Evolutionary conservation across 2,329 filamentous ascomycete species (phyloP), one percentile per base, ranked within the genome.

Genomic region (Pyricularia pennisetigena): DNA sequence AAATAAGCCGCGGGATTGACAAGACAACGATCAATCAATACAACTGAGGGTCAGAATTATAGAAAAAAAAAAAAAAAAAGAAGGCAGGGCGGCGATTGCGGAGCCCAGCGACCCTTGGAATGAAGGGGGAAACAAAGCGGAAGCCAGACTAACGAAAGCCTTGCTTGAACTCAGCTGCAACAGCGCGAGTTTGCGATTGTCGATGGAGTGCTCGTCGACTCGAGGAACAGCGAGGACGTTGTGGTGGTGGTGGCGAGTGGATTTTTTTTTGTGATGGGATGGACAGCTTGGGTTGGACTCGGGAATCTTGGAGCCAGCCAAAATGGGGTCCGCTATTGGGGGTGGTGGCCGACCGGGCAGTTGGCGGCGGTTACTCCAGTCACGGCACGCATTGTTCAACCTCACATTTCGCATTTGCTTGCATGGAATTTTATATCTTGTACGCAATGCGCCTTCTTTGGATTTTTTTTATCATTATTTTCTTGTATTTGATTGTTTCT

Each of bases 91-190:
- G 57, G 57, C n/a, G 57, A 61, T 61, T 61, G 57, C 57, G 24
- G 24, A 61, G 57, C 57, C 57, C 57, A 26, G 24, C n/a, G 57
- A 61, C 23, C 57, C 57, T 61, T 23, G 7, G 57, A 61, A 61
- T 26, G 10, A 26, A 61, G 23, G 57, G 57, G 57, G 54, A 41
- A 20, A 32, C 57, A 59, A 67, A 62, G 32, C 16, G 57, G 30
- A 63, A 67, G 66, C 66, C 66, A 67, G 66, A 67, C 66, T 67
- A 67, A 32, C 57, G 30, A 67, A 67, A 67, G 66, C 57, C 66
- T 67, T 67, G 66, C 66, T 63, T 59, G 54, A 30, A 59, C 66
- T 62, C 66, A 26, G 57, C 30, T 23, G 66, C 30, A 57, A 63
- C 28, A 66, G 32, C 64, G 32, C 64, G 35, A 32, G 64, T 32